Evolutionary conservation across 2,329 filamentous ascomycete species (phyloP).

Genomic region (Periconia macrospinosa): DNA sequence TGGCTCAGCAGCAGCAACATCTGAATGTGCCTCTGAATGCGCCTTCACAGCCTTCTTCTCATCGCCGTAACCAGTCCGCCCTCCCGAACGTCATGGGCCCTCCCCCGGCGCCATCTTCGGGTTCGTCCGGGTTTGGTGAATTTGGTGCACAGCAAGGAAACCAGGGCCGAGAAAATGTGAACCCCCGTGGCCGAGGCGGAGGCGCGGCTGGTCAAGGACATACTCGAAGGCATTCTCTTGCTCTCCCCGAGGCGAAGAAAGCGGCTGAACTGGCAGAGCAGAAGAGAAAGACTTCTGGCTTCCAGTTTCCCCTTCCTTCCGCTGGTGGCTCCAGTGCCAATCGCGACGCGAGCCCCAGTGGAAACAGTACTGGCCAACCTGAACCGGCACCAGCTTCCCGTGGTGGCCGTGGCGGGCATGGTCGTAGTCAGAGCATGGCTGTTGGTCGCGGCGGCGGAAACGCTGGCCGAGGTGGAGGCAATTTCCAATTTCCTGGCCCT

Average conservation of each 20-base stretch:
- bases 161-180: slow-evolving; percentile 66
- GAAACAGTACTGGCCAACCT: slow-evolving; percentile 26
- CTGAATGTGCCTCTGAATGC: slow-evolving; percentile 73
- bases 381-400: slow-evolving; percentile 36
- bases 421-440: slow-evolving; percentile 89
- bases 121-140: slow-evolving; percentile 82
- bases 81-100: slow-evolving; percentile 91
- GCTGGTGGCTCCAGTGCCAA: slow-evolving; percentile 59
- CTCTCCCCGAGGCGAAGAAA: slow-evolving; percentile 94
- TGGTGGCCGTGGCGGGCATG: slow-evolving; percentile 60
- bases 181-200: slow-evolving; percentile 73
- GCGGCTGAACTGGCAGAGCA: slow-evolving; percentile 95
- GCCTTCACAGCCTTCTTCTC: slow-evolving; percentile 76
- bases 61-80: slow-evolving; percentile 97
- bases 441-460: slow-evolving; percentile 68
- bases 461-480: slow-evolving; percentile 65
- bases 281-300: slow-evolving; percentile 89
- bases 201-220: slow-evolving; percentile 71
- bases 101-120: slow-evolving; percentile 88
- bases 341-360: slow-evolving; percentile 60
- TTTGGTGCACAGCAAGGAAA: slow-evolving; percentile 64
- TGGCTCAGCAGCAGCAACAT: slow-evolving; percentile 51
- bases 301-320: slow-evolving; percentile 86
- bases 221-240: slow-evolving; percentile 90
- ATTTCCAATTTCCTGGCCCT: slow-evolving; percentile 69